Percentiles rank a stretch among this genome's conserved stretches.
phyloP scores from a whole-genome alignment of 306 rosid genomes.

The Acmispon strigosus region DNA sequence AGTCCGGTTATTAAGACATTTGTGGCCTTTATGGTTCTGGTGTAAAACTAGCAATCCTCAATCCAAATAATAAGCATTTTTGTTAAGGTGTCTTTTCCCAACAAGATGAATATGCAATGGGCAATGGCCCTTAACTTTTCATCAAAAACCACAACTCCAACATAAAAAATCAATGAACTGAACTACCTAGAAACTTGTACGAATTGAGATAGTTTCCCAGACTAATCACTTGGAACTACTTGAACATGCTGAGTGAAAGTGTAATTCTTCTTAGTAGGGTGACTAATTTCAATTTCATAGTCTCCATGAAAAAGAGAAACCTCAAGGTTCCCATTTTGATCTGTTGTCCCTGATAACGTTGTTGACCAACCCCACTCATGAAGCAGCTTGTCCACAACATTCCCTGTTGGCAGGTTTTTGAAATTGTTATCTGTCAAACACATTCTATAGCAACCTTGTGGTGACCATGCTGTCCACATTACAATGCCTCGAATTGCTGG shows the following conservation, averaged over 20 bases:
- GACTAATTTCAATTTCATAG: conserved; percentile 10
- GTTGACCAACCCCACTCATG: conserved; percentile 46
- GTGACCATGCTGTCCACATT: conserved; percentile 45
- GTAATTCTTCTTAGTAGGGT: background rate
- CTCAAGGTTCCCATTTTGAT: conserved; percentile 19
- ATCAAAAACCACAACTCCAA: too few relatives aligned
- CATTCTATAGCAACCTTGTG: conserved; percentile 47
- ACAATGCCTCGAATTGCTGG: conserved; percentile 54
- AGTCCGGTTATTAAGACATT: too few relatives aligned
- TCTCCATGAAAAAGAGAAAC: conserved; percentile 18
- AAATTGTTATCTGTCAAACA: conserved; percentile 62
- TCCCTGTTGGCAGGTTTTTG: conserved; percentile 54
- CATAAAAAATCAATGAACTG: too few relatives aligned
- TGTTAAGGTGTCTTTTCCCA: too few relatives aligned
- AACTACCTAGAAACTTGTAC: background rate
- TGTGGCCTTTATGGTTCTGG: too few relatives aligned
- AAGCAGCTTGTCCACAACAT: conserved; percentile 59
- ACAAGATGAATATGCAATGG: too few relatives aligned
- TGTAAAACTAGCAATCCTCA: too few relatives aligned
- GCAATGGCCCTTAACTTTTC: too few relatives aligned
- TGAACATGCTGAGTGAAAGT: background rate
- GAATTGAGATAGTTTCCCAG: background rate
- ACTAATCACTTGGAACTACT: background rate
- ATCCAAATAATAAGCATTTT: too few relatives aligned
- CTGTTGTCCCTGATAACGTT: background rate